Evolutionary conservation across 805 yeast species (phyloP), one percentile per base, ranked within the genome.

Genomic region (Saccharomyces mikatae): DNA sequence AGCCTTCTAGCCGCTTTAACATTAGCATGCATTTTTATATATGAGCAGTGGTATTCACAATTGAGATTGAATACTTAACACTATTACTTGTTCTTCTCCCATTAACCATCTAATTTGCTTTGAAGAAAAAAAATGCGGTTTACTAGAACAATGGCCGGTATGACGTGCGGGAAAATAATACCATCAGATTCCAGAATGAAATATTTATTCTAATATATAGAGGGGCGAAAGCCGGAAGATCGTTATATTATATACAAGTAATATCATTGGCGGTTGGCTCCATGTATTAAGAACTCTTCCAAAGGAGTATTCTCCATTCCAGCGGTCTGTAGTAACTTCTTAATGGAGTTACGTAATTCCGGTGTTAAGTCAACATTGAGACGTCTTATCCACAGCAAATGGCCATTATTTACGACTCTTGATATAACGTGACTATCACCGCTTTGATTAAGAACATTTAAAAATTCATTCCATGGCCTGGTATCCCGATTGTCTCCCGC

Each of bases 401-500:
- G 60, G 8, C 67, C 67, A 17, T 64, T 60, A 14, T 56, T 50
- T 3, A 67, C 47, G 21, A 62, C 29, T 47, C 56, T 52, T 26
- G 53, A 48, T 53, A 62, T 55, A 27, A 62, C 21, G n/a, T 41
- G 47, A 13, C 22, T 4, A 51, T 67, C 61, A 17, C 55, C 52
- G 2, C 63, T 58, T 6, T 60, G 54, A 2, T 59, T 58, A 2
- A 66, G 36, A 13, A 59, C 41, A 22, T 56, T 41, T 24, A 68
- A 41, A 17, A 64, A 62, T 10, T 58, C 51, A 6, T 50, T 41
- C 72, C 72, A 68, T 3, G 69, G 68, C 22, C 68, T 58, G 14
- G 49, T 49, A 49, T 64, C 69, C n/a, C 52, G 57, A 2, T 58
- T 60, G 9, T 54, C 57, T 4, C 51, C 47, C 17, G 51, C 14